phyloP scores from a whole-genome alignment of 75 land plant species.

The Larix kaempferi region DNA sequence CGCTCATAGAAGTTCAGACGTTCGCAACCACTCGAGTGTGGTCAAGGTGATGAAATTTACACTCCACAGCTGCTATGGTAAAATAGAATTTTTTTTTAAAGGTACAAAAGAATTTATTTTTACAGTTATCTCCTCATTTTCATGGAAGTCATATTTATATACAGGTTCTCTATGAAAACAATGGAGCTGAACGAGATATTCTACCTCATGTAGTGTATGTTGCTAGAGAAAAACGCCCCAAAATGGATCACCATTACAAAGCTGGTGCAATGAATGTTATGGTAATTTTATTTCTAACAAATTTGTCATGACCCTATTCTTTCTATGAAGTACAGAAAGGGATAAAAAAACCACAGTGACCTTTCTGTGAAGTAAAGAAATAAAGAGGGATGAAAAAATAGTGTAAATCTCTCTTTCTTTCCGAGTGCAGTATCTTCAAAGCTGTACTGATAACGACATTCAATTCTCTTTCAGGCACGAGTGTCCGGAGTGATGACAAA shows the following conservation, averaged over 20 bases:
- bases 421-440: not conserved
- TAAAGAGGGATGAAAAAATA: no score
- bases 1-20: not conserved
- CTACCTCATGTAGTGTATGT: constrained; percentile 5
- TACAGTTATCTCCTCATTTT: no score
- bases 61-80: no score
- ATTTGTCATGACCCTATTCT: not conserved
- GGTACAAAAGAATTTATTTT: no score
- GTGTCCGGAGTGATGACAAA: constrained; percentile 61
- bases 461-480: constrained; percentile 26
- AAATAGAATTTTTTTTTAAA: no score
- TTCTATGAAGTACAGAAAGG: not conserved
- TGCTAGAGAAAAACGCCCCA: constrained; percentile 3
- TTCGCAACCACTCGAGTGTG: not conserved
- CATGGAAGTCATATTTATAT: not conserved
- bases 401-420: no score
- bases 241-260: not conserved
- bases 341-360: no score
- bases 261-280: constrained; percentile 12
- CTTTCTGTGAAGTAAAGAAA: no score
- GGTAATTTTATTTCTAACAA: no score
- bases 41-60: no score
- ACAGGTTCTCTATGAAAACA: constrained; percentile 7
- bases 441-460: not conserved
- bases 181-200: not conserved